phyloP scores from a whole-genome alignment of 73 alveolate genomes.

The Paramecium primaurelia region DNA sequence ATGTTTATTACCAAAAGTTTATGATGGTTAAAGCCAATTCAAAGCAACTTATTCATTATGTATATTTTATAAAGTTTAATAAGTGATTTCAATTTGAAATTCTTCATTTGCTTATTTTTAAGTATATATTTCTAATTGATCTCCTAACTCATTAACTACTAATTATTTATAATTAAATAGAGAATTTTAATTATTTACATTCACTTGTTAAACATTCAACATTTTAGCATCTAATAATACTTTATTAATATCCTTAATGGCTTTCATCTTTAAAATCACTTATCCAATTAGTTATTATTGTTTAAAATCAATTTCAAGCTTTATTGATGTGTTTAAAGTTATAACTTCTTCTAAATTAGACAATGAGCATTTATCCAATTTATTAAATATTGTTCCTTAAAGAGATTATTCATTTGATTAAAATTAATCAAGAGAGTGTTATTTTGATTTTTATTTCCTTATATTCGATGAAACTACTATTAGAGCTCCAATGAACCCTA shows the following conservation, averaged over 20 bases:
- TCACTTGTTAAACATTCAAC: neutral
- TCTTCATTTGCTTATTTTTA: neutral
- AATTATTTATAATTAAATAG: neutral
- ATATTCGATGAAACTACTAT: neutral
- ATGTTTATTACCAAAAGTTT: conserved; percentile 53
- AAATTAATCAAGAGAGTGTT: neutral
- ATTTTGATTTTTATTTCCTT: neutral
- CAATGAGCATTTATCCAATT: neutral
- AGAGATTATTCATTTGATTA: neutral
- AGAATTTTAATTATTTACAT: neutral
- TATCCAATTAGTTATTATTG: neutral
- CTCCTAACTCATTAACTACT: conserved; percentile 37
- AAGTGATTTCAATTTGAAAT: neutral
- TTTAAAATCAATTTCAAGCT: neutral
- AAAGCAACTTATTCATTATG: conserved; percentile 21
- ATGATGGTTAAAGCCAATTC: conserved; percentile 45
- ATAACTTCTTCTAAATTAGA: neutral
- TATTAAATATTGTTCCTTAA: neutral
- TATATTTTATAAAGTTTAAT: neutral
- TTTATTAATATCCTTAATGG: neutral
- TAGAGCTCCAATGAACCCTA: neutral
- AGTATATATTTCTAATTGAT: neutral
- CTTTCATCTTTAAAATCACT: neutral
- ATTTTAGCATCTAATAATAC: neutral
- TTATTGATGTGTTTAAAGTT: neutral